Conservation (phyloP, 2,329 filamentous ascomycete genomes). For the Neurospora sp. region DNA sequence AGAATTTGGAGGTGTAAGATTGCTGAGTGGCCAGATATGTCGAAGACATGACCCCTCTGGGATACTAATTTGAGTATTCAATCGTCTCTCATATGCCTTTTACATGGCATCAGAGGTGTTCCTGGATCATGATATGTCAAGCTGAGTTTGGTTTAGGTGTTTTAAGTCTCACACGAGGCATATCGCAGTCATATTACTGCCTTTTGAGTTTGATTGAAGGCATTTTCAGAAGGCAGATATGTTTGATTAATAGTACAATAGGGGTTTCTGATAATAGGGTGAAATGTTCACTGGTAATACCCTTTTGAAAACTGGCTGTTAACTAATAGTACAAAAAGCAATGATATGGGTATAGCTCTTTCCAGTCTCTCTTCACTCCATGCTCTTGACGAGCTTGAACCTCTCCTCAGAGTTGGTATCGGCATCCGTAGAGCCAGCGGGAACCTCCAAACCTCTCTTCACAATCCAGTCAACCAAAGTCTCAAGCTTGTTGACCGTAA, state of each 20-base stretch:
- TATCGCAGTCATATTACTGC: background rate
- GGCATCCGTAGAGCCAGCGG: background rate
- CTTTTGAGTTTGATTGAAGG: background rate
- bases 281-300: background rate
- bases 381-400: background rate
- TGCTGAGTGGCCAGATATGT: background rate
- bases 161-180: background rate
- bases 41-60: background rate
- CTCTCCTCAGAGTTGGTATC: background rate
- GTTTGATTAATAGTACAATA: background rate
- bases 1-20: background rate
- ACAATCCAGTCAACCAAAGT: background rate
- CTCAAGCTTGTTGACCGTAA: background rate
- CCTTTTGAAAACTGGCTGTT: too few relatives aligned
- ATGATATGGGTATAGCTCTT: background rate
- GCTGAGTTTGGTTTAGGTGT: background rate
- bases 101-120: rapidly evolving
- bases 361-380: background rate
- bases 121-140: too few relatives aligned
- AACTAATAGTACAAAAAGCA: background rate
- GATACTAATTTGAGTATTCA: rapidly evolving
- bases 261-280: background rate
- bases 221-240: background rate
- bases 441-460: background rate
- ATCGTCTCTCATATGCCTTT: background rate